Evolutionary conservation across 805 yeast genomes (phyloP).

Genomic region (Zygosaccharomyces rouxii): DNA sequence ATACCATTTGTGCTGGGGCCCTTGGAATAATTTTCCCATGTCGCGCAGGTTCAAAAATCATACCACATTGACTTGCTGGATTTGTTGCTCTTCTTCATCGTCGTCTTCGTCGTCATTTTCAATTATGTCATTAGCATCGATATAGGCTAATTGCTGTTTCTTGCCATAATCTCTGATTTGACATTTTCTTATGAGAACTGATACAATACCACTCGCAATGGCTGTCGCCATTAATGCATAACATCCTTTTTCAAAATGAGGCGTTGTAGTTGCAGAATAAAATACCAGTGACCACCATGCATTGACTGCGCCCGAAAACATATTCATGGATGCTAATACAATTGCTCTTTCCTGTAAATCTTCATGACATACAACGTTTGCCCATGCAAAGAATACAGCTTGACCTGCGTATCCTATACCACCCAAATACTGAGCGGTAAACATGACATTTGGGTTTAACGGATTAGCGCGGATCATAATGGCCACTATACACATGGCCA

Average conservation of each 20-base stretch:
- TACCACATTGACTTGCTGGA: neutral
- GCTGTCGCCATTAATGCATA: constrained; percentile 56
- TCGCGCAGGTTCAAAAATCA: neutral
- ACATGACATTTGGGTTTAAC: constrained; percentile 36
- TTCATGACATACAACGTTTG: constrained; percentile 51
- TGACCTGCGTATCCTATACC: constrained; percentile 58
- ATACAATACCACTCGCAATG: constrained; percentile 39
- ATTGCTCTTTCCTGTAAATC: constrained; percentile 63
- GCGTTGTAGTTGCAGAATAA: constrained; percentile 49
- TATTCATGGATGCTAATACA: constrained; percentile 61
- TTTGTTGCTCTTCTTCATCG: neutral
- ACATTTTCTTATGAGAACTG: constrained; percentile 40
- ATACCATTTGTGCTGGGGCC: neutral
- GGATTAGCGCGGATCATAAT: constrained; percentile 46
- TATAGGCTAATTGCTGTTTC: constrained; percentile 23
- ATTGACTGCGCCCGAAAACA: constrained; percentile 58
- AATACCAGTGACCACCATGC: constrained; percentile 62
- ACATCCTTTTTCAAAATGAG: constrained; percentile 48
- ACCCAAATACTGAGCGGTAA: constrained; percentile 52
- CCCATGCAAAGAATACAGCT: constrained; percentile 60
- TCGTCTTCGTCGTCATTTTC: constrained; percentile 20
- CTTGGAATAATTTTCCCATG: neutral
- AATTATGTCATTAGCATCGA: constrained; percentile 28
- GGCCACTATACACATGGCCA: constrained; percentile 42
- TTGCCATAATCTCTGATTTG: constrained; percentile 38